Percentiles rank a stretch among this genome's conserved stretches.
Conservation (phyloP, 345 rosid species). For the Mercurialis annua region DNA sequence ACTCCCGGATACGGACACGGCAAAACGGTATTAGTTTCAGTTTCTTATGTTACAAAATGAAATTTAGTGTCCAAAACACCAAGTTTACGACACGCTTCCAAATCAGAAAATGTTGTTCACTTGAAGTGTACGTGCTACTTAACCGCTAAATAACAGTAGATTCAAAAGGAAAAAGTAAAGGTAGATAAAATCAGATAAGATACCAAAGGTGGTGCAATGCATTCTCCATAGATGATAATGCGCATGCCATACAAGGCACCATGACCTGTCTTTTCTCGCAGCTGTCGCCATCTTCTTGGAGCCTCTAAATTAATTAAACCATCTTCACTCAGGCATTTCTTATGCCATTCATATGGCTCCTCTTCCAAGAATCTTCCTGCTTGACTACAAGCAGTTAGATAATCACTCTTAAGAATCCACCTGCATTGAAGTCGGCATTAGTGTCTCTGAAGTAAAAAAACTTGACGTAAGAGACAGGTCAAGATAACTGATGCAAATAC, state of each 20-base stretch:
- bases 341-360: constrained; percentile 86
- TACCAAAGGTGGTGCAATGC: constrained; percentile 90
- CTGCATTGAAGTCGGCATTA: constrained; percentile 40
- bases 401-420: constrained; percentile 90
- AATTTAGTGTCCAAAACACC: no score
- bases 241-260: constrained; percentile 85
- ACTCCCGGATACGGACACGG: no score
- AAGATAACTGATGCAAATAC: not conserved
- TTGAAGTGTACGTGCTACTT: no score
- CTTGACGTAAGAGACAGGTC: not conserved
- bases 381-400: constrained; percentile 62
- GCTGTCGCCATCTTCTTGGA: constrained; percentile 86
- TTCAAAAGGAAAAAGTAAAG: not conserved
- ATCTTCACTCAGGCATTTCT: constrained; percentile 66
- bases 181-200: constrained; percentile 17
- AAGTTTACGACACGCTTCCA: no score
- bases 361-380: constrained; percentile 74
- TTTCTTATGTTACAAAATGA: no score
- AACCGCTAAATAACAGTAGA: no score
- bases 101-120: no score
- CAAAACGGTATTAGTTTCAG: no score
- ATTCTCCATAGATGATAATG: constrained; percentile 79
- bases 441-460: not conserved
- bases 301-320: constrained; percentile 77
- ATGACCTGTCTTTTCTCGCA: constrained; percentile 79